phyloP scores from a whole-genome alignment of 331 rosid species.

The Pyrus hybrid region DNA sequence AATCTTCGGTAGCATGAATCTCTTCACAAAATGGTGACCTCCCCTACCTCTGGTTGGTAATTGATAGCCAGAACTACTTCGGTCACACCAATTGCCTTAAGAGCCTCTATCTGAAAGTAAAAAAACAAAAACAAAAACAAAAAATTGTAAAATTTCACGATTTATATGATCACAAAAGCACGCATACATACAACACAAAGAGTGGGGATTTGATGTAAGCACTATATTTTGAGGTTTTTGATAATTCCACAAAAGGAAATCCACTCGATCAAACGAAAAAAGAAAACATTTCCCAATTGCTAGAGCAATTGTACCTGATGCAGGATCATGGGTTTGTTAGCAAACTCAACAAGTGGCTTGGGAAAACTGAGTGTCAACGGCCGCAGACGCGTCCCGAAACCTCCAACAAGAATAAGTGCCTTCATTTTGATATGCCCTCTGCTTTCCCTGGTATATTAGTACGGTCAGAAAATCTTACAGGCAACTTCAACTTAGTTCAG shows the following conservation, averaged over 20 bases:
- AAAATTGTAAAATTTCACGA: neutral
- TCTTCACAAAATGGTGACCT: neutral
- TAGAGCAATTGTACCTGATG: conserved; percentile 53
- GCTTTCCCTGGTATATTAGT: conserved; percentile 33
- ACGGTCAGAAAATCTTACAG: neutral
- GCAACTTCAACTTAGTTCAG: neutral
- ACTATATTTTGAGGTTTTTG: neutral
- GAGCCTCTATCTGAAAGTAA: conserved; percentile 73
- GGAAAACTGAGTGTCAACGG: conserved; percentile 90
- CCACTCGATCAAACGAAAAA: neutral
- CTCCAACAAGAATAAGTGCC: conserved; percentile 88
- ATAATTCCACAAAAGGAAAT: neutral
- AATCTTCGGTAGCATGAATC: conserved; percentile 9
- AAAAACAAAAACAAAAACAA: too few relatives aligned
- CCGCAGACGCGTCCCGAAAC: conserved; percentile 92
- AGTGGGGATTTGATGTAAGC: neutral
- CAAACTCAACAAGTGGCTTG: conserved; percentile 94
- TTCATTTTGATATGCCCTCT: conserved; percentile 50
- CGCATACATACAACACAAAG: neutral
- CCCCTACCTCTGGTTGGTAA: conserved; percentile 83
- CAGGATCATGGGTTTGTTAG: conserved; percentile 90
- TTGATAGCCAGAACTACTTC: conserved; percentile 92
- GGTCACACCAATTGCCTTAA: conserved; percentile 69
- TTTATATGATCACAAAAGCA: neutral
- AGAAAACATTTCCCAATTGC: neutral